Conservation (phyloP, 2,329 filamentous ascomycete genomes). For the Fusarium liriodendri region DNA sequence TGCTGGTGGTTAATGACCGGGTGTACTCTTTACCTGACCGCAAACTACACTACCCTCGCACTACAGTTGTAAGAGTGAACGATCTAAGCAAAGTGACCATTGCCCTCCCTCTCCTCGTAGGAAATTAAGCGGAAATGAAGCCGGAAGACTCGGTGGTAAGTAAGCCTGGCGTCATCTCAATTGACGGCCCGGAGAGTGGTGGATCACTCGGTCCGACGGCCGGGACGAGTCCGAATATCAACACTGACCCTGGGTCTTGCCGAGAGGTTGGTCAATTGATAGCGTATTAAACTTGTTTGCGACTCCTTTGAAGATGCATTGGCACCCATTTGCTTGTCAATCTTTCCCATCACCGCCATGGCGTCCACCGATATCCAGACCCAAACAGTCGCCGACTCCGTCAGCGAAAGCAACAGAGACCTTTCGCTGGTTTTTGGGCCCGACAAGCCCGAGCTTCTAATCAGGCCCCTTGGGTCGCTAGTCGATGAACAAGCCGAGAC, state of each 20-base stretch:
- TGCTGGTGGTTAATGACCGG: no score
- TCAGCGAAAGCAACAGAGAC: neutral
- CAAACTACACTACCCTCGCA: no score
- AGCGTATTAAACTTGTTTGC: neutral
- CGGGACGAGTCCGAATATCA: neutral
- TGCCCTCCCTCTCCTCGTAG: no score
- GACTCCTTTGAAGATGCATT: neutral
- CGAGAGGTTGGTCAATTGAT: neutral
- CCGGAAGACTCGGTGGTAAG: no score
- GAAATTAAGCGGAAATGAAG: no score
- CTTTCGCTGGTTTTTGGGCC: neutral
- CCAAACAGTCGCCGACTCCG: neutral
- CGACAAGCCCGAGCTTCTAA: neutral
- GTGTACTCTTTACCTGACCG: no score
- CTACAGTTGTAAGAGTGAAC: no score
- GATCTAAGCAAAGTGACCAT: no score
- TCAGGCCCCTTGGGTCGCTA: slow-evolving; percentile 2
- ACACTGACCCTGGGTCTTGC: neutral
- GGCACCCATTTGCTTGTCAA: neutral
- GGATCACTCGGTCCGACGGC: slow-evolving; percentile 3
- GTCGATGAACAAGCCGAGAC: slow-evolving; percentile 7
- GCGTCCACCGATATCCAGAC: neutral
- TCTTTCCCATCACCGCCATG: neutral
- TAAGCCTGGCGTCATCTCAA: neutral
- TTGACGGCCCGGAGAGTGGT: neutral